Evolutionary conservation across 805 yeast genomes (phyloP), one percentile per base, ranked within the genome.

Genomic region (Yamadazyma sp.): DNA sequence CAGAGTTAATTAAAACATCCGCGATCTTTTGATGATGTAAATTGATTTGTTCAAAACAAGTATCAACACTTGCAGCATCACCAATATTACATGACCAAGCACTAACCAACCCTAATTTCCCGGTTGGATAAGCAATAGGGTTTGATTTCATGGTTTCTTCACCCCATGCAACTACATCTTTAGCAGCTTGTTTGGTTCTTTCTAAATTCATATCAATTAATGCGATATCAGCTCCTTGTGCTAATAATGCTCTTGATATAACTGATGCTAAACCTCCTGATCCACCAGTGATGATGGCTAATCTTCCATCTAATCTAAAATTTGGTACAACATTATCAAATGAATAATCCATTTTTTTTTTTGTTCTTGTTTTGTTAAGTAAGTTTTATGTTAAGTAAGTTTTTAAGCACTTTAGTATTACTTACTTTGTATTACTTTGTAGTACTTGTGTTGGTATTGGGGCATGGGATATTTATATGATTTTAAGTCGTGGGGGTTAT

Each of bases 61-160:
- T 59, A 33, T 77, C 80, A 36, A 83, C 89, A 32, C 68, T 57
- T 26, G 59, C 70, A 14, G 81, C 73, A 49, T 80, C 80, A 3
- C 85, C 78, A 49, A 84, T 81, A 63, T 84, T 82, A 52, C 91
- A 82, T 7, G 76, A 73, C 81, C 87, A 84, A 4, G 83, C 77
- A 9, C 76, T 69, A 44, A 81, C 71, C 36, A 48, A 27, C 13
- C 36, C 36, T 47, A 35, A 30, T 19, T 35, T 23, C 15, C 66
- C 68, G n/a, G 38, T 23, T 13, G 38, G 38, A 25, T 35, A 35
- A 23, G 33, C 19, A n/a, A 59, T 43, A 7, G 68, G 56, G n/a
- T 55, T 44, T 20, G 51, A 63, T 48, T 62, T 55, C 63, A 73
- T 45, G 50, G 61, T 44, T 53, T 61, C 53, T 48, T 56, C 47